Percentiles rank a stretch among this genome's conserved stretches.
Conservation (phyloP, 2,329 filamentous ascomycete species). For the Venturia pyrina region DNA sequence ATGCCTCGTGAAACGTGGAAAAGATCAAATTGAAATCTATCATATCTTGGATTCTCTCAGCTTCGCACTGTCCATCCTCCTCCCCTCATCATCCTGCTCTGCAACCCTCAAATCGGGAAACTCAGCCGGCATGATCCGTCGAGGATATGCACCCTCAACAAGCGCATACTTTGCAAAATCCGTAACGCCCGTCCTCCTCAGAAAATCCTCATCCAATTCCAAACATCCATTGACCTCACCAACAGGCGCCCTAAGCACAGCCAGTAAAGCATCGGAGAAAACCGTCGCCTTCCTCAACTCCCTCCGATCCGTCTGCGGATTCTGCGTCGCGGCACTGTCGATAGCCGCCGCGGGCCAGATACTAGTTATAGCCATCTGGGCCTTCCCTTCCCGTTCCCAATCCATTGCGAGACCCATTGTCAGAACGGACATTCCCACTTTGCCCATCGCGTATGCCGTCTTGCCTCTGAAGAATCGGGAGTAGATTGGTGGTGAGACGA, state of each 20-base stretch:
- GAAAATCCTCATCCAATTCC: slow-evolving; percentile 71
- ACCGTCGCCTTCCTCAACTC: slow-evolving; percentile 62
- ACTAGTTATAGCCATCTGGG: slow-evolving; percentile 65
- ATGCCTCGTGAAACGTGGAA: too few species aligned
- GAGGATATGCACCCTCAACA: slow-evolving; percentile 51
- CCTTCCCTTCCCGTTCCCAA: slow-evolving; percentile 54
- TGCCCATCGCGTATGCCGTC: slow-evolving; percentile 70
- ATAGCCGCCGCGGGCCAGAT: slow-evolving; percentile 77
- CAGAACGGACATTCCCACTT: slow-evolving; percentile 72
- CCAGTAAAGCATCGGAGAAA: slow-evolving; percentile 70
- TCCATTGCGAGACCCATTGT: slow-evolving; percentile 79
- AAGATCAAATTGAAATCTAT: background rate
- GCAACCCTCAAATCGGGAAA: slow-evolving; percentile 62
- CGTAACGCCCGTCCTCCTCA: slow-evolving; percentile 53
- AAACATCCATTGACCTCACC: slow-evolving; percentile 59
- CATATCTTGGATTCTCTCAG: slow-evolving; percentile 17
- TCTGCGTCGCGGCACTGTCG: slow-evolving; percentile 62
- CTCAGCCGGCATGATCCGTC: slow-evolving; percentile 66
- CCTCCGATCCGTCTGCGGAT: slow-evolving; percentile 34
- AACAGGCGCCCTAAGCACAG: slow-evolving; percentile 53
- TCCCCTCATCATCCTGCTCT: slow-evolving; percentile 74
- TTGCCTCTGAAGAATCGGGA: slow-evolving; percentile 77
- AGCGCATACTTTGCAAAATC: slow-evolving; percentile 68
- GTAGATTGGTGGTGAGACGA: slow-evolving; percentile 79
- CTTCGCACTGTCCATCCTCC: slow-evolving; percentile 55